Percentiles rank a stretch among this genome's conserved stretches.
Evolutionary conservation across 305 asterid genomes (phyloP).

Genomic region (Fraxinus sp.): DNA sequence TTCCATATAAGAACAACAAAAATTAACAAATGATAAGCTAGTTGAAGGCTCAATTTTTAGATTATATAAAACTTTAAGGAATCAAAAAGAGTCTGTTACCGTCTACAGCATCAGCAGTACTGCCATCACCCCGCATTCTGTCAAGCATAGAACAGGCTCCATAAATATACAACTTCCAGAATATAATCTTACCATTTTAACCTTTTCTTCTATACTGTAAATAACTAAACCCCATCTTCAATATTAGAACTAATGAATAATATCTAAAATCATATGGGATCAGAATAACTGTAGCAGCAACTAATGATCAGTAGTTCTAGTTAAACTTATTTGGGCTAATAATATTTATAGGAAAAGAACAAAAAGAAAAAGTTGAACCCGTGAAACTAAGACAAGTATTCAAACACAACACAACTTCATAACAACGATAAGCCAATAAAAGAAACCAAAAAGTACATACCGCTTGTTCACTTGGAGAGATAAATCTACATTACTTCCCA

Average conservation of each 20-base stretch:
- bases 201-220: background rate
- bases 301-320: background rate
- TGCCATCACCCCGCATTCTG: constrained; percentile 62
- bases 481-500: constrained; percentile 60
- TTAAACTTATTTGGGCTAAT: background rate
- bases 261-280: background rate
- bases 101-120: constrained; percentile 35
- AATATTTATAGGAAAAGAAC: background rate
- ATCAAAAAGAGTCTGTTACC: constrained; percentile 47
- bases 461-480: constrained; percentile 57
- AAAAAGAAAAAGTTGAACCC: background rate
- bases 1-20: constrained; percentile 28
- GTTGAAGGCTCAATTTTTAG: constrained; percentile 18
- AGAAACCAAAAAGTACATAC: constrained; percentile 32
- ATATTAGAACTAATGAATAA: background rate
- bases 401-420: background rate
- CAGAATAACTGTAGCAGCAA: constrained; percentile 12
- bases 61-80: constrained; percentile 11
- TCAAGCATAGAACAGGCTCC: constrained; percentile 31
- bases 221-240: constrained; percentile 7
- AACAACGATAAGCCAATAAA: background rate
- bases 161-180: background rate
- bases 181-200: background rate
- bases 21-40: constrained; percentile 19
- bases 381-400: constrained; percentile 12